Conservation (phyloP, 495 filamentous ascomycete species). For the Lepidopterella palustris region DNA sequence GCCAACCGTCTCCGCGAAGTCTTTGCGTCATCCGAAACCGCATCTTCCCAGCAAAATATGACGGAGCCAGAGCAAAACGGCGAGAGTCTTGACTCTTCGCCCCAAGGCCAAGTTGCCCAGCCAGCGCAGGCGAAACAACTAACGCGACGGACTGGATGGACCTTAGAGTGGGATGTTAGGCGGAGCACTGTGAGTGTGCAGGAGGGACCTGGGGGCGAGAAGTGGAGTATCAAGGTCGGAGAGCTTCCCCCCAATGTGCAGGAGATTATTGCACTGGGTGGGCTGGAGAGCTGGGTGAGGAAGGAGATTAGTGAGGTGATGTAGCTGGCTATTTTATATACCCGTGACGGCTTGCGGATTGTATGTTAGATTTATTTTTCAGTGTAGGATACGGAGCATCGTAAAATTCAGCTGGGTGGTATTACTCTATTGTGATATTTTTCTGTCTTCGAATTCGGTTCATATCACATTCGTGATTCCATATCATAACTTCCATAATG, state of each 20-base stretch:
- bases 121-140: constrained; percentile 45
- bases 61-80: constrained; percentile 38
- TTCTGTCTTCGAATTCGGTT: too few species aligned
- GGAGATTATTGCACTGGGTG: constrained; percentile 57
- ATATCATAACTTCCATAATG: too few species aligned
- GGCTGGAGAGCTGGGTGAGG: constrained; percentile 63
- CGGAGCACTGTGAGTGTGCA: constrained; percentile 60
- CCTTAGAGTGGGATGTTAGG: constrained; percentile 74
- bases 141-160: constrained; percentile 87
- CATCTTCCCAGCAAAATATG: constrained; percentile 15
- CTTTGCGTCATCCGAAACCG: constrained; percentile 37
- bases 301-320: constrained; percentile 44
- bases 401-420: too few species aligned
- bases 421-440: too few species aligned
- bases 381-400: too few species aligned
- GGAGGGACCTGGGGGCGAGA: constrained; percentile 56
- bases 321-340: too few species aligned
- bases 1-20: constrained; percentile 61
- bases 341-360: too few species aligned
- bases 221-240: constrained; percentile 76
- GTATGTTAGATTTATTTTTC: too few species aligned
- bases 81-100: constrained; percentile 41
- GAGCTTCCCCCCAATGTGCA: constrained; percentile 86
- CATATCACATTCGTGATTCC: too few species aligned
- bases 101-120: constrained; percentile 34